Base-by-base conservation (phyloP, 164 flowering plant genomes). In the Annona squamosa region DNA sequence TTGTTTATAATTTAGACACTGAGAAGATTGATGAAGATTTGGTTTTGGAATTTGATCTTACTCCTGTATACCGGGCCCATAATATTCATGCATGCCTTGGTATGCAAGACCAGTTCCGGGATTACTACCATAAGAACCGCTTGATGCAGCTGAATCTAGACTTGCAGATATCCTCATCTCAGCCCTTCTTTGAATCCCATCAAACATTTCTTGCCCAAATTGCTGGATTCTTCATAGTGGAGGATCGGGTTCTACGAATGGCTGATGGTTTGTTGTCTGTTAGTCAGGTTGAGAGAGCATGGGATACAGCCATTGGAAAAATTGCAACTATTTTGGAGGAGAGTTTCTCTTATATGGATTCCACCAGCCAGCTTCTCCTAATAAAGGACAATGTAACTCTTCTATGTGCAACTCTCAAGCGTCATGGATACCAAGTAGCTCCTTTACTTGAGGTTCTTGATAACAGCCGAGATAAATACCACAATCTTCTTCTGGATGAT, bases 331-430 rank as follows among this genome's bases (percentile, higher is more conserved):
- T 91, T 47, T 77, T 90, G 80, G 88, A 84, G 76, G 87, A 84
- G 56, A 94, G 91, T 57, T 89, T 93, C 73, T 84, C 90, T 37
- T 84, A 71, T 45, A 89, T 88, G 87, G 92, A 87, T 61, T 80
- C 90, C 64, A 87, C 94, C 0, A 88, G 87, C 73, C 91, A 93
- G 80, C 88, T 91, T 68, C 91, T 91, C 48, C 77, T 90, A 73
- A 88, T 93, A 71, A 91, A 91, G 82, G 96, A 93, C 80, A 85
- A 91, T 78, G 87, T 93, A 70, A 87, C 94, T 48, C 98, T 93
- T 74, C 85, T 93, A 46, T 88, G 83, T 26, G 82, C 86, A 44
- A 91, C 98, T 62, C 89, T 93, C 48, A 81, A 84, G 77, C 89
- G 83, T 68, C 87, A 89, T 81, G 98, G 98, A 13, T 92, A 92